Percentiles rank a stretch among this genome's conserved stretches.
These are phyloP conservation scores for Phytophthora boehmeriae DNA, from an alignment of 352 stramenopile species.

Conservation along the genomic window DNA sequence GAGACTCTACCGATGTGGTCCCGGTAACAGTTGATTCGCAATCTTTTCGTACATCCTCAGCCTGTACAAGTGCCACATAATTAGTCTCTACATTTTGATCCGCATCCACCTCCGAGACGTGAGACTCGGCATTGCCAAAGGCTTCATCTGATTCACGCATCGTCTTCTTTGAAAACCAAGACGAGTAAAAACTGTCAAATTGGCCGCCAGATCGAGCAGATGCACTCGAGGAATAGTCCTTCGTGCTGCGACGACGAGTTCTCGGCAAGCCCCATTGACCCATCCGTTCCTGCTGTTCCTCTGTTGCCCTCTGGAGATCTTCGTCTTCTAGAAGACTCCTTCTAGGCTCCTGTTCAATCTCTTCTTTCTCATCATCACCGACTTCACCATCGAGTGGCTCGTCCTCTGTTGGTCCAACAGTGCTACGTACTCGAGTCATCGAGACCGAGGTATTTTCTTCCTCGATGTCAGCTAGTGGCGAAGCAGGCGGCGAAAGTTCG, in stretches of 20 bases:
- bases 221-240: constrained; percentile 43
- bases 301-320: constrained; percentile 35
- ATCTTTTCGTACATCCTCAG: background rate
- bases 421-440: constrained; percentile 5
- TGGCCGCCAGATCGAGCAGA: constrained; percentile 49
- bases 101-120: background rate
- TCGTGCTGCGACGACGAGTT: constrained; percentile 47
- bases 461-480: constrained; percentile 29
- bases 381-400: constrained; percentile 50
- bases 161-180: constrained; percentile 71
- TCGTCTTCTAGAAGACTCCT: constrained; percentile 38
- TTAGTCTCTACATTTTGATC: background rate
- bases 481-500: constrained; percentile 30
- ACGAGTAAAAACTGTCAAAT: constrained; percentile 79
- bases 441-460: constrained; percentile 22
- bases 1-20: background rate
- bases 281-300: constrained; percentile 65
- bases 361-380: constrained; percentile 57
- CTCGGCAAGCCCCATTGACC: constrained; percentile 79
- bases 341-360: constrained; percentile 22
- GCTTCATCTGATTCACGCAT: constrained; percentile 38
- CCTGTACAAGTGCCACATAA: too few species aligned
- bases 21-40: background rate
- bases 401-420: constrained; percentile 6
- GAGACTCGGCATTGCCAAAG: constrained; percentile 1